Base-by-base conservation (phyloP, 176 grass and related monocot genomes). In the Musa itinerans region DNA sequence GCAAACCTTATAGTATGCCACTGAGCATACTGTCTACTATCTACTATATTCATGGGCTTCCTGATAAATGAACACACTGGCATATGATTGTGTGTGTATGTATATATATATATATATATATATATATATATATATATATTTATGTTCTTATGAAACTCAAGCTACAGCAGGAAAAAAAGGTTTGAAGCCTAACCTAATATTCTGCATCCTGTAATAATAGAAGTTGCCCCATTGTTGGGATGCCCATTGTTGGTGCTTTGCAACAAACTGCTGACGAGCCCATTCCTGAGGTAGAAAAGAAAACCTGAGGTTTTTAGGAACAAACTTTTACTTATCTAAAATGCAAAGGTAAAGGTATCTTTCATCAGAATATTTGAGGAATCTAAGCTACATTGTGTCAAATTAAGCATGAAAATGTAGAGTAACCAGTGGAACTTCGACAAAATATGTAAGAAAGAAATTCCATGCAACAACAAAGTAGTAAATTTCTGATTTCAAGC, bases 201-300 rank as follows among this genome's bases (percentile, higher is more conserved):
- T 94, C 66, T 87, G 87, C 95, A 98, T 94, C 76, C 86, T 90
- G 73, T 89, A 99, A 85, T 99, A 99, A 78, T 94, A 91, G 79
- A 99, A 99, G 79, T 99, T 98, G 73, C 88, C 90, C 95, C 95
- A 99, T 76, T 94, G 88, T 68, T 99, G 95, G 49, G 90, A 99
- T 55, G 95, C 80, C 90, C 90, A 99, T 54, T 99, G 95, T 78
- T 91, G 95, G 80, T 99, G 95, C 83, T 99, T 99, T 67, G 88
- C 90, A 29, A 89, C 77, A n/a, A 94, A 99, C 76, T 99, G 88
- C 75, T 94, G 85, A 76, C 88, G 84, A 67, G 95, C 95, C 95
- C 88, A 92, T 74, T 99, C 88, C 95, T 99, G 63, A 72, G 55
- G 75, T 20, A 74, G 34, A 70, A 20, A 27, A 43, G 9, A 43